These are phyloP conservation scores for Pseudophaeomoniella oleicola DNA, from an alignment of 2,329 filamentous ascomycete genomes.

Conservation along the genomic window DNA sequence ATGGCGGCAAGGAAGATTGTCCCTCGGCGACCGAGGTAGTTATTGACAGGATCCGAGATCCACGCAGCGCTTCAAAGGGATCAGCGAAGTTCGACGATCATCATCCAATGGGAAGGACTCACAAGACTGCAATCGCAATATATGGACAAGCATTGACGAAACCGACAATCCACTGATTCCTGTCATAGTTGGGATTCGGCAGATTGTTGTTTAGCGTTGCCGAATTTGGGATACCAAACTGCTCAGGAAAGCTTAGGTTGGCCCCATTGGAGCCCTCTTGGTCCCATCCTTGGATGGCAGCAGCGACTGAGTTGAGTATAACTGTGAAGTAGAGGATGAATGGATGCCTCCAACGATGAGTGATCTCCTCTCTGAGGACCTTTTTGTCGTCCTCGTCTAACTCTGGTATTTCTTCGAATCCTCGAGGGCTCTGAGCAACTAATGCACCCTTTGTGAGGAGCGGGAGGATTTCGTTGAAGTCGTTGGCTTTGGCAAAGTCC, in stretches of 20 bases:
- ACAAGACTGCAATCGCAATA: conserved; percentile 36
- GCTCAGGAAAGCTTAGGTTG: conserved; percentile 35
- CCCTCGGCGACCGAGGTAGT: conserved; percentile 43
- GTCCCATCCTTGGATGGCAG: conserved; percentile 37
- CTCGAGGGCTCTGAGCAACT: conserved; percentile 54
- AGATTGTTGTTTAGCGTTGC: conserved; percentile 9
- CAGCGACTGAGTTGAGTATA: conserved; percentile 33
- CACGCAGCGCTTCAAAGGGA: conserved; percentile 41
- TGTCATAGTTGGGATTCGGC: conserved; percentile 20
- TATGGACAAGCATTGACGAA: conserved; percentile 48
- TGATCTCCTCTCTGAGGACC: conserved; percentile 27
- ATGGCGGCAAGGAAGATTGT: conserved; percentile 49
- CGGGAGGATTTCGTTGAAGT: conserved; percentile 41
- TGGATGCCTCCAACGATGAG: conserved; percentile 32
- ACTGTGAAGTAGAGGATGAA: conserved; percentile 34
- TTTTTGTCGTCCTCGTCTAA: conserved; percentile 37
- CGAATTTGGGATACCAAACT: conserved; percentile 28
- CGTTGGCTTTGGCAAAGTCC: conserved; percentile 36
- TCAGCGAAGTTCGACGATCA: conserved; percentile 5
- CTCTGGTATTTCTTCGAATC: conserved; percentile 47
- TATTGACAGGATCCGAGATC: conserved; percentile 51
- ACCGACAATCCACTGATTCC: conserved; percentile 47
- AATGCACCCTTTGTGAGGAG: conserved; percentile 56
- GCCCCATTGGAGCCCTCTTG: conserved; percentile 36
- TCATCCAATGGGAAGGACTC: conserved; percentile 9